Evolutionary conservation across 176 grass and related monocot genomes (phyloP).

Genomic region (Carex myosuroides): DNA sequence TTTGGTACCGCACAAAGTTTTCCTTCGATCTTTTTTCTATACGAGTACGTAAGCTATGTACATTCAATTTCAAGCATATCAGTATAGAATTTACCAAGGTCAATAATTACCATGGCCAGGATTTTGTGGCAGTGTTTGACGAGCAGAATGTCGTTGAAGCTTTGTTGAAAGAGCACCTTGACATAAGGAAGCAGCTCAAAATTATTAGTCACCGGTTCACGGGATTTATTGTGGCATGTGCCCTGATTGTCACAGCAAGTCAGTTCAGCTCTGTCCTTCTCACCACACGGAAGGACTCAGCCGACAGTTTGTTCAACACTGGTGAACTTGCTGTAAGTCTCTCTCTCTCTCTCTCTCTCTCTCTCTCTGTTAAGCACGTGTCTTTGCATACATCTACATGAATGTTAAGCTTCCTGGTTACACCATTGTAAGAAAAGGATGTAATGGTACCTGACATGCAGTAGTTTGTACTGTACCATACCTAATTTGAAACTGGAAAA

Average conservation of each 20-base stretch:
- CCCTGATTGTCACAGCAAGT: constrained; percentile 67
- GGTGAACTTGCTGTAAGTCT: constrained; percentile 69
- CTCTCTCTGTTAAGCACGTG: neutral
- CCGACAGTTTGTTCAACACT: constrained; percentile 73
- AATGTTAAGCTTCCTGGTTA: neutral
- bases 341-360: neutral
- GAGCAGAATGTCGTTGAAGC: constrained; percentile 33
- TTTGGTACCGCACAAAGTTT: neutral
- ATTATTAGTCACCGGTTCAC: constrained; percentile 78
- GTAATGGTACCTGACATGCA: neutral
- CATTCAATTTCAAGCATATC: neutral
- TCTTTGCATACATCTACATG: neutral
- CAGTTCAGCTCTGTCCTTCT: constrained; percentile 81
- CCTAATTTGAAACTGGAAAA: neutral
- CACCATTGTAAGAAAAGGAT: neutral
- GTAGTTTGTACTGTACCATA: neutral
- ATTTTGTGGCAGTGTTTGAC: constrained; percentile 45
- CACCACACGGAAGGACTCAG: constrained; percentile 55
- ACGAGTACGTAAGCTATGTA: neutral
- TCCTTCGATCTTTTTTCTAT: no score
- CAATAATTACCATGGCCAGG: constrained; percentile 20
- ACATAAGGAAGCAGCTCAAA: constrained; percentile 83
- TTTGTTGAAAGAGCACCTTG: constrained; percentile 76
- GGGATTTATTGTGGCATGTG: constrained; percentile 58
- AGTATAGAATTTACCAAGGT: neutral